phyloP scores from a whole-genome alignment of 2,329 filamentous ascomycete species.

The Tothia fuscella region DNA sequence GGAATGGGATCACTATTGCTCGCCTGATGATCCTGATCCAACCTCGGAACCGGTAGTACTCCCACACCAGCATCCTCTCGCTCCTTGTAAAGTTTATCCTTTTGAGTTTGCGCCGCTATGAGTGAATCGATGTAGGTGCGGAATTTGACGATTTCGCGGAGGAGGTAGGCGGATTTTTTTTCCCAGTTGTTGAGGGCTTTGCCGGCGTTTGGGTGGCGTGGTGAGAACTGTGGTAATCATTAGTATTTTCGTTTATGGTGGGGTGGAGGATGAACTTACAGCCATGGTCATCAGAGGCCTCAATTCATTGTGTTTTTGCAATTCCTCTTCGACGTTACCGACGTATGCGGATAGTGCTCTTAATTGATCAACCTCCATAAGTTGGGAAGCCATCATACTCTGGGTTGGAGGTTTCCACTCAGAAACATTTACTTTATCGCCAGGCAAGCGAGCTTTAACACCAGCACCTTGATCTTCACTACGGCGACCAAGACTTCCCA shows the following conservation, averaged over 20 bases:
- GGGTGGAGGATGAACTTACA: slow-evolving; percentile 28
- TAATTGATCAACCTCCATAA: slow-evolving; percentile 72
- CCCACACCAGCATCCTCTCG: too few relatives aligned
- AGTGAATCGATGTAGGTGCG: slow-evolving; percentile 86
- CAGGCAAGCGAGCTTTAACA: slow-evolving; percentile 44
- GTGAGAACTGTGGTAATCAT: slow-evolving; percentile 50
- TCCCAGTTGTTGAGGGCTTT: slow-evolving; percentile 97
- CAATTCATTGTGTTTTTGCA: slow-evolving; percentile 78
- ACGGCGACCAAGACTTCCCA: neutral
- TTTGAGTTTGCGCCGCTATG: slow-evolving; percentile 55
- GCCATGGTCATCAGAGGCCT: slow-evolving; percentile 78
- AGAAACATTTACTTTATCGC: slow-evolving; percentile 70
- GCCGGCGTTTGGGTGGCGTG: slow-evolving; percentile 64
- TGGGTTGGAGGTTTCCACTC: slow-evolving; percentile 86
- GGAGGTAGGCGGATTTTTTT: slow-evolving; percentile 80
- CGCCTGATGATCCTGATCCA: slow-evolving; percentile 2
- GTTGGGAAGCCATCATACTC: slow-evolving; percentile 72
- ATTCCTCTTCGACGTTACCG: slow-evolving; percentile 70
- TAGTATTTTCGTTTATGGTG: slow-evolving; percentile 1
- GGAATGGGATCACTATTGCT: too few relatives aligned
- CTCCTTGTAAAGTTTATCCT: slow-evolving; percentile 52
- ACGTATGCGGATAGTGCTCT: slow-evolving; percentile 67
- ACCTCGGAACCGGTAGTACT: neutral
- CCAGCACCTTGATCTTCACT: neutral
- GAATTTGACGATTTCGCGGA: slow-evolving; percentile 94